These are phyloP conservation scores for Chamaecrista fasciculata DNA, from an alignment of 306 rosid species.

Conservation along the genomic window DNA sequence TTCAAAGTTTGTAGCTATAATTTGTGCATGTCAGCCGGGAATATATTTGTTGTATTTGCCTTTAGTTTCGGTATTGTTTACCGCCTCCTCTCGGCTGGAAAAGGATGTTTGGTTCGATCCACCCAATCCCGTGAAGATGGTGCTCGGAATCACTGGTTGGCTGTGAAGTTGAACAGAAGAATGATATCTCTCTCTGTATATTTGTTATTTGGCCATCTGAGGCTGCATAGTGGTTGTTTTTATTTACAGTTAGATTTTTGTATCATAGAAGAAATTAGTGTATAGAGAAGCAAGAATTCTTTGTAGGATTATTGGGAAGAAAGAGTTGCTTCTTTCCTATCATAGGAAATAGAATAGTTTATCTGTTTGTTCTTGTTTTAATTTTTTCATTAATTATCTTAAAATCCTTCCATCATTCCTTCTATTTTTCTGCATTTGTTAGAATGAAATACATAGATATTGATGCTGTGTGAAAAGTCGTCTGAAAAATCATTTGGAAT, in stretches of 20 bases:
- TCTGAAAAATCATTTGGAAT: not conserved
- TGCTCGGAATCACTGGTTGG: conserved; percentile 33
- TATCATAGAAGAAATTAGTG: conserved; percentile 25
- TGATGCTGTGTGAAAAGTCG: not conserved
- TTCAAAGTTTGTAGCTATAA: conserved; percentile 14
- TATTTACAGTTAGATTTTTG: conserved; percentile 20
- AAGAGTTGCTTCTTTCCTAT: conserved; percentile 24
- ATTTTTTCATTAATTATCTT: conserved; percentile 9
- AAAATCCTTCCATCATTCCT: not conserved
- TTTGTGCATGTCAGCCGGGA: conserved; percentile 22
- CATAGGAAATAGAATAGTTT: conserved; percentile 7
- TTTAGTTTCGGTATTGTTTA: not conserved
- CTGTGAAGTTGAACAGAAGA: conserved; percentile 27
- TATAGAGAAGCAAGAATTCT: conserved; percentile 37
- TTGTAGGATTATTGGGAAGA: conserved; percentile 34
- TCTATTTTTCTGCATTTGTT: not conserved
- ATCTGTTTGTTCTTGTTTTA: not conserved
- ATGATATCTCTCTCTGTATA: conserved; percentile 17
- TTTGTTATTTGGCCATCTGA: conserved; percentile 28
- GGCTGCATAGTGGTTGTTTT: conserved; percentile 29
- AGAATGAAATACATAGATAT: too few species aligned
- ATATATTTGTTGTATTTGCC: conserved; percentile 3
- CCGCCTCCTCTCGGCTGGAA: conserved; percentile 25
- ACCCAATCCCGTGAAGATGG: conserved; percentile 24
- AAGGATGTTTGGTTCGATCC: conserved; percentile 19